A percentile compares a stretch with the other conserved stretches of the same genome.
Conservation (phyloP, 345 rosid genomes). For the Gossypium herbaceum region DNA sequence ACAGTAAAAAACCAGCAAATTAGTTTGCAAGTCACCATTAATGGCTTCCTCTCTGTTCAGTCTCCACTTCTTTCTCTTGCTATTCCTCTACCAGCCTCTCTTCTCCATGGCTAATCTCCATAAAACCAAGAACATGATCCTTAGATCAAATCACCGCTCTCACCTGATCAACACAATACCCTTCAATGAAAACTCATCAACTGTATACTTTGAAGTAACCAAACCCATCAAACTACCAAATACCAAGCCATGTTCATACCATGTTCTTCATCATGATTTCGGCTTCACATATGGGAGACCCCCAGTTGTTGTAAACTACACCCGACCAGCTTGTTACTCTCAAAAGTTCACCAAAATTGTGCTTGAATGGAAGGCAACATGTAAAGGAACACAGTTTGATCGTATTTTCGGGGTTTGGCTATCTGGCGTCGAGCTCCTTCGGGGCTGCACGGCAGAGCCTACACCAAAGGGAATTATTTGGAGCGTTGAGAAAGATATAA, state of each 20-base stretch:
- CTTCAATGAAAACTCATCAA: conserved; percentile 35
- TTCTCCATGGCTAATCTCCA: conserved; percentile 39
- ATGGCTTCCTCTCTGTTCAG: conserved; percentile 39
- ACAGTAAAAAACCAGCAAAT: neutral
- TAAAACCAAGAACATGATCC: conserved; percentile 22
- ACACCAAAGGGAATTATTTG: conserved; percentile 41
- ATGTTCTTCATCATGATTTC: conserved; percentile 60
- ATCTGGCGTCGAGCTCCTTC: conserved; percentile 77
- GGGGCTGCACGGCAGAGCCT: conserved; percentile 94
- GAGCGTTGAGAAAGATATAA: conserved; percentile 62
- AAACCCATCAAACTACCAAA: conserved; percentile 45
- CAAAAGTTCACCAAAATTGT: conserved; percentile 53
- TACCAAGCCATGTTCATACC: conserved; percentile 49
- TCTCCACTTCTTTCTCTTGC: conserved; percentile 26
- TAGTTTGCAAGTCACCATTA: neutral
- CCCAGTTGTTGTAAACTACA: conserved; percentile 65
- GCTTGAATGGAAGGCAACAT: conserved; percentile 75
- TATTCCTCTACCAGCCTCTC: conserved; percentile 25
- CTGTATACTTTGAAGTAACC: conserved; percentile 72
- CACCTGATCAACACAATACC: conserved; percentile 18
- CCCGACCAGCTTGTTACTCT: conserved; percentile 57
- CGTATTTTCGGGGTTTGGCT: conserved; percentile 90
- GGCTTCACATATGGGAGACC: conserved; percentile 63
- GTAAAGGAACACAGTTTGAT: conserved; percentile 71
- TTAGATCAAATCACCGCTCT: conserved; percentile 29